Evolutionary conservation across 2,329 filamentous ascomycete genomes (phyloP), one percentile per base, ranked within the genome.

Genomic region (Botrytis medusae): DNA sequence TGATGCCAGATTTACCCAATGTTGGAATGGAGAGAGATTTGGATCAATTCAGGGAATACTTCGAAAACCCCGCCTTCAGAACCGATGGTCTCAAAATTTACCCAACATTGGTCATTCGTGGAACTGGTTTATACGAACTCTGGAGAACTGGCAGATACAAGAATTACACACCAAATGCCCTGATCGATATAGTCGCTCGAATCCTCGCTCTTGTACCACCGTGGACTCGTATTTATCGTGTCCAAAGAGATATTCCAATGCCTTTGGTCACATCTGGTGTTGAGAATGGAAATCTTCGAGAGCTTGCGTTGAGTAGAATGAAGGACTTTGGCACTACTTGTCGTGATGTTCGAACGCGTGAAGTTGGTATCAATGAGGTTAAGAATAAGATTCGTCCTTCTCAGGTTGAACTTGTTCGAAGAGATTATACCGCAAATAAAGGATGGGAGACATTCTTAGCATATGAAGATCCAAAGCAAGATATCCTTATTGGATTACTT

Each of bases 211-310:
- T 99, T 3, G 92, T 99, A 0, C 96, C 96, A 1, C 96, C 96
- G 1, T 99, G 96, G 96, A 99, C 97, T 0, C 91, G 96, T 75
- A 99, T 99, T 80, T 99, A 99, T 85, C 94, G 96, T 74, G 96
- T 99, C 0, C 96, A 99, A 85, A 91, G 96, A 82, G 96, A 99
- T 83, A 99, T 99, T 74, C 96, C 96, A n/a, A 99, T 99, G 96
- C 96, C 96, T 0, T 87, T 99, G 37, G 97, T 99, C n/a, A 98
- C 96, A 0, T 97, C 95, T 0, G 96, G 96, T 59, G 96, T 99
- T 0, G 96, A 99, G 84, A 99, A 99, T 78, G 96, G 96, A 75
- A 99, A 99, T 81, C 85, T 99, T 57, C 91, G 96, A 75, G 96
- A 99, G 82, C 86, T 99, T 67, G 95, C 96, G 0, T 85, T 99